Base-by-base conservation (phyloP, 148 eudicot genomes). In the Heliamphora exappendiculata region DNA sequence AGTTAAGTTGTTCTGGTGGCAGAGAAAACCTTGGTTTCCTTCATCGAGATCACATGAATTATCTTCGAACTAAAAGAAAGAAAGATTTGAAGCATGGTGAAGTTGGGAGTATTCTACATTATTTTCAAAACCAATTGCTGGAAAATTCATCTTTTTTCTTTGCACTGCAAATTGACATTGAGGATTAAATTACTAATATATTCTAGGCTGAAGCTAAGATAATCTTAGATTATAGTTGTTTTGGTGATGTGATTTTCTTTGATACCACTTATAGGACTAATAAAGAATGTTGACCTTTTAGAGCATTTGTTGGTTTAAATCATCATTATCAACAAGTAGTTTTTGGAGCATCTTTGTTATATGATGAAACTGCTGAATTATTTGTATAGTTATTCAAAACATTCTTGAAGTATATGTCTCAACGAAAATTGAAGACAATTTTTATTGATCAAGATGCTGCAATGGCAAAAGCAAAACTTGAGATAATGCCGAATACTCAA, bases 241-340 rank as follows among this genome's bases (percentile, higher is more conserved):
- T 47, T 47, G 51, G 51, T 47, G 51, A 47, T n/a, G n/a, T n/a
- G n/a, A n/a, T n/a, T n/a, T n/a, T n/a, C n/a, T n/a, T n/a, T n/a
- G n/a, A n/a, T n/a, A n/a, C n/a, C n/a, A n/a, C n/a, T n/a, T n/a
- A n/a, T n/a, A n/a, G n/a, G n/a, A n/a, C n/a, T n/a, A n/a, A n/a
- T n/a, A n/a, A n/a, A n/a, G n/a, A n/a, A n/a, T n/a, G n/a, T n/a
- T n/a, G n/a, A n/a, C n/a, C n/a, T n/a, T n/a, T n/a, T n/a, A n/a
- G n/a, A n/a, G 42, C 42, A 39, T 39, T 39, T 39, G 42, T 39
- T 39, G 42, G 42, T 7, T 7, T 39, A 39, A 39, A 39, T 39
- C 42, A 39, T 39, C 42, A 64, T 33, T 64, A 28, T 64, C 68
- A 64, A 33, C 68, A 64, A 64, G 37, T 64, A 64, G 68, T 64